Conservation (phyloP, 108 stramenopile genomes). For the Mediolabrus comicus region DNA sequence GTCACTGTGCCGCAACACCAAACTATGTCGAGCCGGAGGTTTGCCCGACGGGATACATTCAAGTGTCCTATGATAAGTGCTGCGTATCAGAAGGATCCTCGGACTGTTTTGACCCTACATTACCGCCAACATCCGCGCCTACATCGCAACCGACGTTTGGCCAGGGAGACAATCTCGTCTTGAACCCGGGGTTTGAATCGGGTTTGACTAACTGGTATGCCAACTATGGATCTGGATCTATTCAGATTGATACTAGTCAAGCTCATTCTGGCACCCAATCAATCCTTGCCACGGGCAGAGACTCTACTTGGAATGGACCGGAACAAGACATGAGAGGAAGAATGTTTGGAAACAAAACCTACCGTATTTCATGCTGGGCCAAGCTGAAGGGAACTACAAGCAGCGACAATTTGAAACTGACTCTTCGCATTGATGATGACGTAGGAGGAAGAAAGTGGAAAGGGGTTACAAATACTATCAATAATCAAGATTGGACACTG, state of each 20-base stretch:
- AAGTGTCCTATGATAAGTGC: slow-evolving; percentile 23
- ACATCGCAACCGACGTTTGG: slow-evolving; percentile 20
- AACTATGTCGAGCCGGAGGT: slow-evolving; percentile 14
- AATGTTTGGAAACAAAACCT: background rate
- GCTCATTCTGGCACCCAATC: slow-evolving; percentile 12
- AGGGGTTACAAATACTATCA: background rate
- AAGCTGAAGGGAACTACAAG: slow-evolving; percentile 11
- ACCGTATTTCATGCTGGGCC: slow-evolving; percentile 17
- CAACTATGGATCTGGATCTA: background rate
- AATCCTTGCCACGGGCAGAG: slow-evolving; percentile 9
- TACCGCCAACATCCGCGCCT: slow-evolving; percentile 4
- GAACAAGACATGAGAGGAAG: slow-evolving; percentile 1
- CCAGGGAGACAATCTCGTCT: slow-evolving; percentile 11
- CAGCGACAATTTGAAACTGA: slow-evolving; percentile 1
- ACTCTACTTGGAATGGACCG: slow-evolving; percentile 2
- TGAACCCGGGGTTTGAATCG: slow-evolving; percentile 6
- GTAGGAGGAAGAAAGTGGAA: background rate
- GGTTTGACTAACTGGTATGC: slow-evolving; percentile 10
- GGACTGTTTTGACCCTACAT: background rate
- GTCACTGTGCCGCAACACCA: slow-evolving; percentile 14
- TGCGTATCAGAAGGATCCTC: slow-evolving; percentile 14
- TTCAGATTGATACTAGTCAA: slow-evolving; percentile 4
- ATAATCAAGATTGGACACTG: slow-evolving; percentile 6
- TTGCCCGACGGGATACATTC: slow-evolving; percentile 6
- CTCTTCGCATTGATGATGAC: slow-evolving; percentile 11